Base-by-base conservation (phyloP, 2,329 filamentous ascomycete genomes). In the Massarina eburnea region DNA sequence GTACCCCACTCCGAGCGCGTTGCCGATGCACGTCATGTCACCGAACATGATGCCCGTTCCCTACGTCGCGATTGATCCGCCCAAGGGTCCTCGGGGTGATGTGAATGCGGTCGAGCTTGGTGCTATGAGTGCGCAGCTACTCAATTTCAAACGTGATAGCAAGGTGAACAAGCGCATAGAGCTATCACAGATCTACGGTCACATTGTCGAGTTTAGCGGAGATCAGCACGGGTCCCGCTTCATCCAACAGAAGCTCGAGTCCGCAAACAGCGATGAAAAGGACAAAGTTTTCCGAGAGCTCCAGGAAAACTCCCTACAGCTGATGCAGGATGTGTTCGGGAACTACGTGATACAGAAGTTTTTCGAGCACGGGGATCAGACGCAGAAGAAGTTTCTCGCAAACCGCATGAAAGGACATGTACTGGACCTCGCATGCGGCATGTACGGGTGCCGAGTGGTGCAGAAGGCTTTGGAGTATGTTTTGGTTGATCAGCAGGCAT, bases 311-410 rank as follows among this genome's bases (percentile, higher is more conserved):
- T 84, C 87, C 1, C 71, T 95, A 22, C 90, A 92, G 62, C 76
- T 99, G 38, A 96, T 96, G 90, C 92, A 86, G 36, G 94, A 97
- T 67, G 86, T 97, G 0, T 99, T 96, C 64, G 94, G 94, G 43
- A 99, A 99, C 70, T 99, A 97, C 64, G 94, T 99, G 27, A 91
- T 97, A 30, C 94, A 99, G 64, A 97, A 96, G 68, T 85, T 97
- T 66, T 96, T 97, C 52, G 92, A 97, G 67, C 90, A 97, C 67
- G 92, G 94, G 30, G 95, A 90, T 57, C 91, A 96, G 70, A 81
- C 85, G 0, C 94, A 99, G 73, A 99, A 99, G 76, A 91, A 86
- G 70, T 80, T 88, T 2, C 73, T 99, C 33, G 91, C 90, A 1
- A 83, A 84, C 52, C 84, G 88, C 68, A 96, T 97, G 91, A 89